Base-by-base conservation (phyloP, 345 rosid genomes). In the Lepidium aucheri region DNA sequence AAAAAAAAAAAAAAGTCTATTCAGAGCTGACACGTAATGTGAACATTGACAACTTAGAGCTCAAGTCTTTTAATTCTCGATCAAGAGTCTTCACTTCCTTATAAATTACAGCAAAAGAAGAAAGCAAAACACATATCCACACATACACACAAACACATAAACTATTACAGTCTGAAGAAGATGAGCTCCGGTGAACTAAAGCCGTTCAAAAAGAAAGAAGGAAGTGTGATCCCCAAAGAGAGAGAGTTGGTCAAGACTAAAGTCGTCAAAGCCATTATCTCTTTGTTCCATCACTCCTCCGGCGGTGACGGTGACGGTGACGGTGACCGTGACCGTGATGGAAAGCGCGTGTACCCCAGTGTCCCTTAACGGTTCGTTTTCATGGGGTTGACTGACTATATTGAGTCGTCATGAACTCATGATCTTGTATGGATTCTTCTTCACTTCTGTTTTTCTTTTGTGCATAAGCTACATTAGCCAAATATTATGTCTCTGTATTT, bases 181-280 rank as follows among this genome's bases (percentile, higher is more conserved):
- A 63, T 60, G 69, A 46, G 33, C 47, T 33, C 38, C 18, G 44
- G 0, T 32, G 61, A 35, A 1, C n/a, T 53, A 64, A 79, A 67
- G 70, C 70, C 67, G 61, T 65, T 79, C 67, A 64, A 68, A 54
- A 63, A 75, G 64, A 73, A 69, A 45, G 64, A 74, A 40, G 84
- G 82, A 15, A 78, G 77, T 50, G 81, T 78, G 62, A 3, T 79
- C 24, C 82, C 81, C 0, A 46, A 51, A 60, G 61, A 68, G 75
- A 78, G 75, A 67, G 78, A 65, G 55, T 47, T 69, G 46, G 85
- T 84, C 67, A 79, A 81, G 80, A 72, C 77, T 15, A 79, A 65
- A 82, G 60, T 47, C 72, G 34, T 42, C 54, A 74, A 78, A 50
- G 39, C 8, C 30, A 1, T 78, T 8, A 26, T 42, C 39, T 68